Conservation (phyloP, 208 protist genomes). For the Leishmania guyanensis region DNA sequence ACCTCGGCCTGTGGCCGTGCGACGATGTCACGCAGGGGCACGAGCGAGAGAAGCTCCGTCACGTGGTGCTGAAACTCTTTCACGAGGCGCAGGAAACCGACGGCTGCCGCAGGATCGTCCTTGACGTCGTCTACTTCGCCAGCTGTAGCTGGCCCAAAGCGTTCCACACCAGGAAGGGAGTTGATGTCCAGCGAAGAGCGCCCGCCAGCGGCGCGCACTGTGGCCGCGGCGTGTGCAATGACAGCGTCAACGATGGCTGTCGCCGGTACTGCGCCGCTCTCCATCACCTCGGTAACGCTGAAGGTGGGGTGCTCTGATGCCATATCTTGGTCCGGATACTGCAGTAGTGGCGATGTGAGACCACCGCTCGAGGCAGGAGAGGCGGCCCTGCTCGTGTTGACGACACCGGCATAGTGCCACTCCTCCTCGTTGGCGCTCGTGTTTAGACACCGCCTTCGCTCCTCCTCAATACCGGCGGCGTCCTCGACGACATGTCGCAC, state of each 20-base stretch:
- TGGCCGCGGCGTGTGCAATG: constrained; percentile 25
- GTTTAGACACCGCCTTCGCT: constrained; percentile 12
- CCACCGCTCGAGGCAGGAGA: neutral
- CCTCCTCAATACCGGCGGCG: constrained; percentile 11
- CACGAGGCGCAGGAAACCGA: constrained; percentile 21
- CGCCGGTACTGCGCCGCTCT: constrained; percentile 22
- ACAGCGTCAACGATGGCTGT: constrained; percentile 35
- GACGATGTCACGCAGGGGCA: constrained; percentile 43
- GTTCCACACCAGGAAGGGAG: neutral
- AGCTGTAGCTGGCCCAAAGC: neutral
- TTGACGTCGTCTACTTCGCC: neutral
- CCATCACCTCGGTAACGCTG: constrained; percentile 23
- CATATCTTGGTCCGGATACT: neutral
- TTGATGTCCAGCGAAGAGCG: constrained; percentile 11
- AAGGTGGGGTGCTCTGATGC: neutral
- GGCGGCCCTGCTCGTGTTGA: neutral
- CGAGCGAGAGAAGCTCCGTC: constrained; percentile 34
- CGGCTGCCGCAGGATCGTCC: constrained; percentile 10
- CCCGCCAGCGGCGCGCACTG: constrained; percentile 15
- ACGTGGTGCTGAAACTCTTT: constrained; percentile 26
- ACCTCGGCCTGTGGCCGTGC: constrained; percentile 29
- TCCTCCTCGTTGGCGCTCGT: constrained; percentile 6
- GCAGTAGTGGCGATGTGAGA: constrained; percentile 4
- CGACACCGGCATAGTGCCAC: constrained; percentile 7
- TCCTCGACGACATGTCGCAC: constrained; percentile 24